Evolutionary conservation across 768 basidiomycete species (phyloP), one percentile per base, ranked within the genome.

Genomic region (Tulasnella sp.): DNA sequence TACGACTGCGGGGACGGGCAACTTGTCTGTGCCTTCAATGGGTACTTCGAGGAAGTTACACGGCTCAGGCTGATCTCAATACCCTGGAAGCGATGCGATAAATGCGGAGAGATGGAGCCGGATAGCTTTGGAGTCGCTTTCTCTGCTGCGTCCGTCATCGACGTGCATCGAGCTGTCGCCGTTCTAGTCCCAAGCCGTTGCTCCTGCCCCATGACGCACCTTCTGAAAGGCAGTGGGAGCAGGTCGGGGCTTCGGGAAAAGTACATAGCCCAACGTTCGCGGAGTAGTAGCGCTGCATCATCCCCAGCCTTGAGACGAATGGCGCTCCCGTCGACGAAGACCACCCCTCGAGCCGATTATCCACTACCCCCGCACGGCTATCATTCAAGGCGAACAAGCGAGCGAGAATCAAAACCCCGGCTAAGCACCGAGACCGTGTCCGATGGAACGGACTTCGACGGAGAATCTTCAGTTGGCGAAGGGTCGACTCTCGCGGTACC

Each of bases 361-460:
- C 92, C 92, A 12, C 85, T 94, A 29, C 93, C 90, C 6, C 91
- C 84, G 2, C 92, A 92, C 77, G 93, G 90, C 22, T 84, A 89
- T 42, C 87, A 92, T 78, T 88, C 90, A 32, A 85, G 91, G 62
- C 84, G 91, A 66, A 83, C 84, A 26, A 90, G 89, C 2, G 91
- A 92, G 77, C 90, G 89, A 78, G 87, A 88, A 41, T 76, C 79
- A 22, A 62, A 39, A 6, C 78, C 81, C 3, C 83, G 87, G 32
- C 85, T 37, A 19, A 73, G 69, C 35, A 47, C 40, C 2, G 73
- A 67, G 6, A 59, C 40, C 2, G 34, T 12, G 0, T 72, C 72
- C 16, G 71, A 72, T 17, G 35, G 22, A 36, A 69, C 69, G 35
- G 69, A 72, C n/a, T 65, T 63, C 37, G 71, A 72, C 39, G 63